Evolutionary conservation across 148 eudicot species (phyloP).

Genomic region (Arctostaphylos glauca): DNA sequence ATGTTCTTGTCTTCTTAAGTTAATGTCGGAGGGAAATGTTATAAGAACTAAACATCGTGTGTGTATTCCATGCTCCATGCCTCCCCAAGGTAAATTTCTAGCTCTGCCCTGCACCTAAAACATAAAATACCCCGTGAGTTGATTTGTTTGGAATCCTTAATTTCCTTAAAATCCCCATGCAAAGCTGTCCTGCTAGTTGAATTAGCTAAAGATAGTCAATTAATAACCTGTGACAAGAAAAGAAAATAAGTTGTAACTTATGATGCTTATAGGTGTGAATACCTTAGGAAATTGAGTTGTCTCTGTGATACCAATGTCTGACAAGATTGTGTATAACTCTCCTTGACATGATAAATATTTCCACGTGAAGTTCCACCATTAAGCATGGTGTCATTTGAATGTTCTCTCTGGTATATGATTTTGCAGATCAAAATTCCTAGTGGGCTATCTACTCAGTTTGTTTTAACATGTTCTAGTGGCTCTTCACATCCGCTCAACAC

Average conservation of each 20-base stretch:
- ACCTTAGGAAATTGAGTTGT: background rate
- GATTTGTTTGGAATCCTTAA: background rate
- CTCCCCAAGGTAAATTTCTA: background rate
- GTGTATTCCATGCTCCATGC: background rate
- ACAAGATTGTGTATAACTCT: background rate
- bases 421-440: slow-evolving; percentile 83
- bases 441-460: slow-evolving; percentile 76
- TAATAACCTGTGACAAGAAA: background rate
- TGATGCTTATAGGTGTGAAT: background rate
- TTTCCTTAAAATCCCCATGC: no score
- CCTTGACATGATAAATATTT: background rate
- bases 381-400: background rate
- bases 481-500: slow-evolving; percentile 77
- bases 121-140: background rate
- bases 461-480: slow-evolving; percentile 66
- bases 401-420: background rate
- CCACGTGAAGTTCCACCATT: background rate
- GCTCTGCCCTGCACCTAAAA: background rate
- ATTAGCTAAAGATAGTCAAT: background rate
- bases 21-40: background rate
- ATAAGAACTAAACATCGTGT: background rate
- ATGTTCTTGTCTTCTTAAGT: background rate
- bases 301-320: background rate
- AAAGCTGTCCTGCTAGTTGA: background rate
- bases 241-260: background rate